Conservation (phyloP, 2,329 filamentous ascomycete genomes). For the Aspergillus melleus region DNA sequence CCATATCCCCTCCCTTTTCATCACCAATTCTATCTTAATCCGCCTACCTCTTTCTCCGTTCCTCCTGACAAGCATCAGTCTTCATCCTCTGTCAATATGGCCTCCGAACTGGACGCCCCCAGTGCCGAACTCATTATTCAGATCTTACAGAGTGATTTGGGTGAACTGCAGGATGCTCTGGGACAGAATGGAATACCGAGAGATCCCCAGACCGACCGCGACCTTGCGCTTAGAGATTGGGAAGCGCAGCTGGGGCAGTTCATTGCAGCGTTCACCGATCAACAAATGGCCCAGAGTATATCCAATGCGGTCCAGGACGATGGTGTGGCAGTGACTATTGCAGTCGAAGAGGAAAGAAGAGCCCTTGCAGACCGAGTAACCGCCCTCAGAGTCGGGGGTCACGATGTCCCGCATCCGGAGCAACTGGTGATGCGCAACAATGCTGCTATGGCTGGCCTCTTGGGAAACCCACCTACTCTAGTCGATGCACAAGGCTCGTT, state of each 20-base stretch:
- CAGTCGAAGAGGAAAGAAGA: constrained; percentile 8
- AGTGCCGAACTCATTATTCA: constrained; percentile 3
- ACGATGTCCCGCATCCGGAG: background rate
- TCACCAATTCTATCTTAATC: background rate
- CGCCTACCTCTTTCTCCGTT: background rate
- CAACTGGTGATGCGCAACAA: background rate
- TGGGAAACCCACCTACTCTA: background rate
- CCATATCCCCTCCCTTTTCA: background rate
- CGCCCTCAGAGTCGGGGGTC: constrained; percentile 2
- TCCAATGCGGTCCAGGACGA: constrained; percentile 6
- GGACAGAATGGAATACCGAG: background rate
- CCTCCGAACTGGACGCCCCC: constrained; percentile 2
- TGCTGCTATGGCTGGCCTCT: background rate
- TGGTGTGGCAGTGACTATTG: constrained; percentile 5
- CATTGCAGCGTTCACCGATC: background rate
- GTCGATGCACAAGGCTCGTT: background rate
- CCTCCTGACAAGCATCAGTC: background rate
- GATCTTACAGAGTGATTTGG: constrained; percentile 2
- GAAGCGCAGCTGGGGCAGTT: background rate
- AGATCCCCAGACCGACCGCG: background rate
- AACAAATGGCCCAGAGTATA: constrained; percentile 1
- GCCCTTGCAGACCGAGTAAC: background rate
- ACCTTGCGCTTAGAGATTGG: background rate
- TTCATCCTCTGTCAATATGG: background rate
- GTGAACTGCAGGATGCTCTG: constrained; percentile 1